Evolutionary conservation across 805 yeast genomes (phyloP), one percentile per base, ranked within the genome.

Genomic region (Myxozyma geophila): DNA sequence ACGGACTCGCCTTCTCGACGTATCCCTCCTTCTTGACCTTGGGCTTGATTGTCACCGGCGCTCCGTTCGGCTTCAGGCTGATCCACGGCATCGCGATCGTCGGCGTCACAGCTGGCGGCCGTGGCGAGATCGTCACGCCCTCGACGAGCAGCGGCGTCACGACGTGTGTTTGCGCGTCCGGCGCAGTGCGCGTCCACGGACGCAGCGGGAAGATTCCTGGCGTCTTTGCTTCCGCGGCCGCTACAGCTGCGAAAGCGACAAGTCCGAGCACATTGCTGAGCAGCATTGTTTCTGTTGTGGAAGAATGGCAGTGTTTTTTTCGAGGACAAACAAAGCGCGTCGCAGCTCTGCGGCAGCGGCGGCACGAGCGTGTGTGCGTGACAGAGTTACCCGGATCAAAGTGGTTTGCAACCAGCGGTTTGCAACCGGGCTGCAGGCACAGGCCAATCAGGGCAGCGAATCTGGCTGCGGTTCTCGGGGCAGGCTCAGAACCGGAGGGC

Each of bases 61-160:
- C 75, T 17, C 97, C 97, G 65, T 87, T 84, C 67, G 87, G 86
- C 63, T 90, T 83, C 72, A 91, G 79, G 1, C 90, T 83, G 46
- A 91, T 79, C 97, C 97, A 91, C 8, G 90, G 91, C 63, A 85
- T 86, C 67, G 90, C 81, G 9, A 89, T 87, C 68, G 86, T 80
- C 15, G 69, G 70, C 8, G 73, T 72, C n/a, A 64, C 70, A 7
- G 60, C 66, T 17, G 76, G 72, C 2, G 85, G 86, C 60, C 80
- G 79, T 35, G 86, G 85, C 60, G 82, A 79, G 73, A 86, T 83
- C 0, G 89, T 85, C 64, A 87, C 83, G 19, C 87, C 87, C 13
- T 81, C 87, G 67, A 86, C 80, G 23, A 85, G 85, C 0, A 88
- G 83, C 3, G 90, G 90, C 0, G 81, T 79, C 36, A 86, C 87